Percentiles rank a stretch among this genome's conserved stretches.
These are phyloP conservation scores for Beauveria medogensis DNA, from an alignment of 2,329 filamentous ascomycete species.

Conservation along the genomic window DNA sequence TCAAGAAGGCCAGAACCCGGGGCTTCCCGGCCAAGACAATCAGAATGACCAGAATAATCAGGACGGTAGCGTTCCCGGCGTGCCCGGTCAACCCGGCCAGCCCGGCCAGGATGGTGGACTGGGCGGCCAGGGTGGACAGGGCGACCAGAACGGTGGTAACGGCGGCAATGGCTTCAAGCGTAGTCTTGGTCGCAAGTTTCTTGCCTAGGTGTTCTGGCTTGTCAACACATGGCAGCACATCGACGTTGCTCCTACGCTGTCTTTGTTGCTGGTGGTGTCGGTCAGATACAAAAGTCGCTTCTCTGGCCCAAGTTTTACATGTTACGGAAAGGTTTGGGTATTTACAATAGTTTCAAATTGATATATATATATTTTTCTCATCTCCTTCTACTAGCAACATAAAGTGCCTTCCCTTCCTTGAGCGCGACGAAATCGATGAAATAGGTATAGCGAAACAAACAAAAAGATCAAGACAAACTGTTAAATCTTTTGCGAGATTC, in stretches of 20 bases:
- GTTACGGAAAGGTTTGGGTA: neutral
- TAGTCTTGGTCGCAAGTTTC: neutral
- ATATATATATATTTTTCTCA: neutral
- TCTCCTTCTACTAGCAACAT: neutral
- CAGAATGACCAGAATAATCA: too few species aligned
- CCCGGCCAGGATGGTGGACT: too few species aligned
- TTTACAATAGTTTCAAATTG: neutral
- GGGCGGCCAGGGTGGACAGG: too few species aligned
- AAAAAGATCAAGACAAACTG: neutral
- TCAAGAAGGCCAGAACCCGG: too few species aligned
- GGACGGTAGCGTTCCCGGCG: too few species aligned
- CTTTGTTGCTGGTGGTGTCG: neutral
- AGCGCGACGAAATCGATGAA: too few species aligned
- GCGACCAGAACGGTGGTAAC: too few species aligned
- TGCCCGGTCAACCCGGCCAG: too few species aligned
- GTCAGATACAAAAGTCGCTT: neutral
- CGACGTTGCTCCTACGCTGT: neutral
- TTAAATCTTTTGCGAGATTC: constrained; percentile 7
- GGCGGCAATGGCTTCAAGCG: neutral
- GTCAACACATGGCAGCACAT: neutral
- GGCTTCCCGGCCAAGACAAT: too few species aligned
- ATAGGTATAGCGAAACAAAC: neutral
- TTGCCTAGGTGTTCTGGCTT: neutral
- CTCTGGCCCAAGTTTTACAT: neutral
- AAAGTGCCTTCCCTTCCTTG: neutral